Evolutionary conservation across 129 eudicot species (phyloP).

Genomic region (Erigeron canadensis): DNA sequence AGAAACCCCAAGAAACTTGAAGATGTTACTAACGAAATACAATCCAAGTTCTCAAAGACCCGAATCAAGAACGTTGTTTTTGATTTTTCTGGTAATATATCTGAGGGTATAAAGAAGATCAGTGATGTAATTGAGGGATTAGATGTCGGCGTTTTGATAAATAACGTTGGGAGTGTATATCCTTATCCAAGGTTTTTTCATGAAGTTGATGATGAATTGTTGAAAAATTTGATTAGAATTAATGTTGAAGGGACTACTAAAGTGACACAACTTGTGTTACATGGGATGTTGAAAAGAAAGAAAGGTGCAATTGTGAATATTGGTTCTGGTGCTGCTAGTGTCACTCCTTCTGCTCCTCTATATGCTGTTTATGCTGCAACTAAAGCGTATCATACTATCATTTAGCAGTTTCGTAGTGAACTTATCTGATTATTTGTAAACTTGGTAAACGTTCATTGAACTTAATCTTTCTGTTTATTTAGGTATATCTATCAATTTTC

Average conservation of each 20-base stretch:
- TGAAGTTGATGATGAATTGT: conserved; percentile 79
- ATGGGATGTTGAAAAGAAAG: conserved; percentile 79
- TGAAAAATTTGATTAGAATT: conserved; percentile 71
- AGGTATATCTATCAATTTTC: conserved; percentile 27
- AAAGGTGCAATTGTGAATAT: conserved; percentile 93
- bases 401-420: not conserved
- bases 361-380: conserved; percentile 94
- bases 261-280: conserved; percentile 76
- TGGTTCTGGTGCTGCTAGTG: conserved; percentile 89
- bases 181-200: conserved; percentile 41
- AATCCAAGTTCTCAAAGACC: conserved; percentile 42
- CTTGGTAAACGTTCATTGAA: not conserved
- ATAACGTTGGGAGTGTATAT: conserved; percentile 29
- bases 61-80: conserved; percentile 64
- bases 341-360: conserved; percentile 88
- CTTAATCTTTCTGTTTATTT: not conserved
- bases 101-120: conserved; percentile 25
- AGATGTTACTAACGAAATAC: conserved; percentile 52
- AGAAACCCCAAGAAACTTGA: conserved; percentile 66
- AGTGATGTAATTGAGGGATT: conserved; percentile 23
- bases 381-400: conserved; percentile 60
- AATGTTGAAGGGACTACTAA: conserved; percentile 83
- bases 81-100: conserved; percentile 55
- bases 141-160: conserved; percentile 32
- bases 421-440: not conserved